Percentiles rank a stretch among this genome's conserved stretches.
Conservation (phyloP, 2,329 filamentous ascomycete species). For the Paecilomyces sp. region DNA sequence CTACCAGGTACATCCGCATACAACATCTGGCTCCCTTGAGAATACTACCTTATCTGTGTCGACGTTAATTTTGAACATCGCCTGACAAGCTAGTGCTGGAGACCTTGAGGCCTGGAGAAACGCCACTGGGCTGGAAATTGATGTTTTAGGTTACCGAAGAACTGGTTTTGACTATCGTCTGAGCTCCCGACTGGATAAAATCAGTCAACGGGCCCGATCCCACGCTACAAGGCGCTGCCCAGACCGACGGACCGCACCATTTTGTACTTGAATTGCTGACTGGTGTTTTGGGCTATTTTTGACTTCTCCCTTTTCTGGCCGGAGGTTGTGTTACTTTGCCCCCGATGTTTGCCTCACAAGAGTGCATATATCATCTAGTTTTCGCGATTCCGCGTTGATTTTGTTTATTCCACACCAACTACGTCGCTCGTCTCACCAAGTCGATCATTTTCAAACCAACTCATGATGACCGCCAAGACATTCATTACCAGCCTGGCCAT, state of each 20-base stretch:
- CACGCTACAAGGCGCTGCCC: neutral
- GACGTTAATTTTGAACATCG: neutral
- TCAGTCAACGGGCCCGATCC: neutral
- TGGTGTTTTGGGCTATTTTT: neutral
- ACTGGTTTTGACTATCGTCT: neutral
- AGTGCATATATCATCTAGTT: neutral
- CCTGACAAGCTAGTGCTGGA: neutral
- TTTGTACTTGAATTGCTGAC: neutral
- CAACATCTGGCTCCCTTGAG: neutral
- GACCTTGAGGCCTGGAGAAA: neutral
- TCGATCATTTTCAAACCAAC: neutral
- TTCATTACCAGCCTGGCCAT: conserved; percentile 10
- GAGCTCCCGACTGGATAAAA: neutral
- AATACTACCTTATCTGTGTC: neutral
- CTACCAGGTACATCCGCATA: neutral
- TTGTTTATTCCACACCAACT: neutral
- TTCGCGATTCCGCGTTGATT: neutral
- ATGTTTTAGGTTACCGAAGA: neutral
- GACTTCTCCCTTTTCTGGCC: neutral
- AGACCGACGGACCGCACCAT: neutral
- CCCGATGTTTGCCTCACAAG: neutral
- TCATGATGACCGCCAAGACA: conserved; percentile 8
- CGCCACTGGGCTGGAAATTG: neutral
- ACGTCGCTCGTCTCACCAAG: neutral
- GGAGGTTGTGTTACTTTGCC: neutral